Conservation (phyloP, 345 rosid genomes). For the Corchorus olitorius region DNA sequence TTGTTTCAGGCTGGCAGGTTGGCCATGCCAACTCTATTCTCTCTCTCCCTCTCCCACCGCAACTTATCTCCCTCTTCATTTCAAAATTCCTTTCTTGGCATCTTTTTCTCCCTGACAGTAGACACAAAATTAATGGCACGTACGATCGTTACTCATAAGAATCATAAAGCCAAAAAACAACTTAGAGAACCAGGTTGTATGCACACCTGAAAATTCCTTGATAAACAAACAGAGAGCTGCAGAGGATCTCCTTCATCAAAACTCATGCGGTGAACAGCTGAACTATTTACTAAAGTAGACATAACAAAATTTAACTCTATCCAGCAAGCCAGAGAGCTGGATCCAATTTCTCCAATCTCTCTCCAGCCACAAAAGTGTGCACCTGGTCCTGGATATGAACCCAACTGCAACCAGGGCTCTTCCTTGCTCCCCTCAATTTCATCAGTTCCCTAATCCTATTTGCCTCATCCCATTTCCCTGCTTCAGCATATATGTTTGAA, state of each 20-base stretch:
- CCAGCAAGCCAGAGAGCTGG: slow-evolving; percentile 17
- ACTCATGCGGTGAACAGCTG: not conserved
- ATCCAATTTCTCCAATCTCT: slow-evolving; percentile 28
- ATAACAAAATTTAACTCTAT: slow-evolving; percentile 14
- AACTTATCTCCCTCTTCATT: not conserved
- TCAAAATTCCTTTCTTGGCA: not conserved
- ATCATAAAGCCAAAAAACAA: not conserved
- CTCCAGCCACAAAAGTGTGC: slow-evolving; percentile 44
- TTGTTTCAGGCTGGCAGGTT: not conserved
- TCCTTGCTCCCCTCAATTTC: slow-evolving; percentile 48
- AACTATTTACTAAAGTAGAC: not conserved
- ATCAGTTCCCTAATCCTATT: slow-evolving; percentile 44
- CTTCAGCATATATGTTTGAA: slow-evolving; percentile 53
- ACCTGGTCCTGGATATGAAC: slow-evolving; percentile 39
- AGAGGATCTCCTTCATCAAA: not conserved
- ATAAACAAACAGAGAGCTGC: not conserved
- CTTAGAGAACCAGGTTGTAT: not conserved
- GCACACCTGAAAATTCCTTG: not conserved
- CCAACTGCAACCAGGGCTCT: slow-evolving; percentile 61
- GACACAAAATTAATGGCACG: not conserved
- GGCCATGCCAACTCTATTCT: not conserved
- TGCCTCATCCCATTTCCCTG: slow-evolving; percentile 59
- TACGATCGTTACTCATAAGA: not conserved
- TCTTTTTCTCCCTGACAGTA: not conserved
- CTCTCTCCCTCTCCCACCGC: too few relatives aligned